Evolutionary conservation across 2,329 filamentous ascomycete genomes (phyloP).

Genomic region (Gremmenia infestans): DNA sequence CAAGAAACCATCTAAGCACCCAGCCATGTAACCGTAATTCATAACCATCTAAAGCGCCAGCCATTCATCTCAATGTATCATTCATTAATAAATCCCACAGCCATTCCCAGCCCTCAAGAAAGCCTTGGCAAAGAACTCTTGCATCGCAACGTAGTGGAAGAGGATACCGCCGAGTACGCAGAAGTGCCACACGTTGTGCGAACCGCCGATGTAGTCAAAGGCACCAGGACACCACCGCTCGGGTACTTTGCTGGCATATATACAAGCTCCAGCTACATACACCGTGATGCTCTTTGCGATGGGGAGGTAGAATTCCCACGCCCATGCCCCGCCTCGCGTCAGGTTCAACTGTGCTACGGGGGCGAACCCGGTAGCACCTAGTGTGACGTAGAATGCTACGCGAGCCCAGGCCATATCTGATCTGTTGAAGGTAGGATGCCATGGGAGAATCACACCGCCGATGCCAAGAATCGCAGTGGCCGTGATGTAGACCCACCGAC

Average conservation of each 20-base stretch:
- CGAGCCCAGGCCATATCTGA: constrained; percentile 88
- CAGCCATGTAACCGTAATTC: constrained; percentile 10
- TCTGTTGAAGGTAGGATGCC: constrained; percentile 93
- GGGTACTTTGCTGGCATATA: constrained; percentile 89
- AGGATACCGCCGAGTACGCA: constrained; percentile 91
- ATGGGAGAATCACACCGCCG: constrained; percentile 85
- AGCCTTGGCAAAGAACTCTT: constrained; percentile 80
- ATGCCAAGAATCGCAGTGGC: constrained; percentile 77
- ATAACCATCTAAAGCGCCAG: not conserved
- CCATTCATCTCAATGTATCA: constrained; percentile 1
- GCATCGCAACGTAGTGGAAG: constrained; percentile 97
- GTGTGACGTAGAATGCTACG: constrained; percentile 84
- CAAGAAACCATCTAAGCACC: constrained; percentile 1
- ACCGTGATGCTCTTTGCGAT: constrained; percentile 81
- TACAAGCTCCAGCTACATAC: constrained; percentile 75
- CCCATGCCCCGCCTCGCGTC: constrained; percentile 73
- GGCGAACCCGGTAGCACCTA: constrained; percentile 83
- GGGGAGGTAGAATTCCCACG: constrained; percentile 83
- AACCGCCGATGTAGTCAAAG: constrained; percentile 93
- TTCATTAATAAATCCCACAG: constrained; percentile 25
- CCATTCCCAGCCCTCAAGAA: constrained; percentile 56
- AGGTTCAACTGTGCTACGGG: constrained; percentile 79
- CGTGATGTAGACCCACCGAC: constrained; percentile 79
- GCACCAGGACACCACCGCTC: constrained; percentile 89
- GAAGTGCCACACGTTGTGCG: constrained; percentile 96